Evolutionary conservation across 495 filamentous ascomycete genomes (phyloP).

Genomic region (Talaromyces nanjingensis): DNA sequence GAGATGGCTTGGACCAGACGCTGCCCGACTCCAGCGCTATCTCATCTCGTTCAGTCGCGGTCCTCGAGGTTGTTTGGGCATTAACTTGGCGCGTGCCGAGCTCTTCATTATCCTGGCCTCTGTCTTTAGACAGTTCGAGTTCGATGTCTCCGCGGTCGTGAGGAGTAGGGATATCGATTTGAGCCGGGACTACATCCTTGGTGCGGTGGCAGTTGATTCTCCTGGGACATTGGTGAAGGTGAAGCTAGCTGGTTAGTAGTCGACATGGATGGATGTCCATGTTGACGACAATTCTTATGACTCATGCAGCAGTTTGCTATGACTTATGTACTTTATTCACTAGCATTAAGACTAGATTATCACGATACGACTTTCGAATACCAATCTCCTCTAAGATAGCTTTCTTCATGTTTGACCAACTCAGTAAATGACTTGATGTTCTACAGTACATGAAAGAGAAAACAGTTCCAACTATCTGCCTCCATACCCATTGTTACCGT

Average conservation of each 20-base stretch:
- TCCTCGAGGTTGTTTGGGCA: constrained; percentile 14
- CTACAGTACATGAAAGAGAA: neutral
- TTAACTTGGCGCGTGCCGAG: constrained; percentile 32
- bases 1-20: neutral
- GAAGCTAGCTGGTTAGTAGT: neutral
- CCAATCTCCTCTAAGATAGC: neutral
- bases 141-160: neutral
- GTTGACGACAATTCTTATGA: neutral
- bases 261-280: neutral
- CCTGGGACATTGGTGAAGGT: constrained; percentile 7
- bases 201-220: neutral
- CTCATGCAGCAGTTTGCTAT: neutral
- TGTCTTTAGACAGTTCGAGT: constrained; percentile 31
- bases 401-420: neutral
- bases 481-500: no score
- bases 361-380: neutral
- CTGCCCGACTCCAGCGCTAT: neutral
- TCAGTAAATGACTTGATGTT: neutral
- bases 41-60: constrained; percentile 13
- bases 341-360: neutral
- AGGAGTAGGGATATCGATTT: constrained; percentile 3
- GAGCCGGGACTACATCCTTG: neutral
- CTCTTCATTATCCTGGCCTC: constrained; percentile 28
- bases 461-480: no score
- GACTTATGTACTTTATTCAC: neutral